Evolutionary conservation across 2,329 filamentous ascomycete species (phyloP), one percentile per base, ranked within the genome.

Genomic region (Simplicillium sp.): DNA sequence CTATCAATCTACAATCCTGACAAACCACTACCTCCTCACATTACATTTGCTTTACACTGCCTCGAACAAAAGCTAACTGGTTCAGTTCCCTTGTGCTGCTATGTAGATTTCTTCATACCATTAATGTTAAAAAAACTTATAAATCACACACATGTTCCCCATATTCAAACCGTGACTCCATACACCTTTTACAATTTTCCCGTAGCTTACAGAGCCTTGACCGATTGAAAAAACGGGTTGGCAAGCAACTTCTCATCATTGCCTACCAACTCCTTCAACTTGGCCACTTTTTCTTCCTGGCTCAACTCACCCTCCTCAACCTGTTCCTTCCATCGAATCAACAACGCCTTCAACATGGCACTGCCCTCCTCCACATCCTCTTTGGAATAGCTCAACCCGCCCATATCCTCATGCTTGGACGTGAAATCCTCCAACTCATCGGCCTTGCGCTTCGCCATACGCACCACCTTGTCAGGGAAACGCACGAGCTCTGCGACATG

Each of bases 391-490:
- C 76, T 66, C 34, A 74, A 61, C 7, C 70, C 65, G 12, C 66
- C 67, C 7, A 70, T 53, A 35, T 73, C 71, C 46, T 85, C 81
- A 52, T 86, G 80, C 64, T 88, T 89, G 38, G 77, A 77, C 1
- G 85, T 84, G 54, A 98, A 98, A 59, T 98, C 92, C 60, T 98
- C 92, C 29, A 98, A 73, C 70, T 98, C 94, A 60, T 97, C 92
- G 1, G 92, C 92, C 68, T 98, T 98, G 52, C 92, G 79, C 66
- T 94, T 94, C n/a, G 92, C 92, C 94, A 98, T 98, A 48, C 88
- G 87, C 45, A 98, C 85, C 13, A 98, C 94, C 66, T 98, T 98
- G 52, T 87, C 82, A 1, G 92, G 92, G 66, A 98, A 98, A 35
- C 89, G 80, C 15, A 98, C 92, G 6, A 98, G 75, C 66, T 98